Evolutionary conservation across 805 yeast genomes (phyloP), one percentile per base, ranked within the genome.

Genomic region (Cyberlindnera lachancei): DNA sequence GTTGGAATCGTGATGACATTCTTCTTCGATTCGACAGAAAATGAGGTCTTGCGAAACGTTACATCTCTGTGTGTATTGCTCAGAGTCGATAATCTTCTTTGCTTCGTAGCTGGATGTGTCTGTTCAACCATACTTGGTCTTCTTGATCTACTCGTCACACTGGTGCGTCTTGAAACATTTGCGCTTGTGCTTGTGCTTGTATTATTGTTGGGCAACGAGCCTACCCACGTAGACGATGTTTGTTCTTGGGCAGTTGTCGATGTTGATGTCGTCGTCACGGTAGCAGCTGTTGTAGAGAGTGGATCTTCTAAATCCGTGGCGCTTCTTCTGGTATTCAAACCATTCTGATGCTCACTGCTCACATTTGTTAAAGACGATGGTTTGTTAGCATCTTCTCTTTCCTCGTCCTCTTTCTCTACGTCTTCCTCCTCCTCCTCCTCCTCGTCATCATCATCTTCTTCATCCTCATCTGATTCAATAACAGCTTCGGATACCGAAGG

Each of bases 61-160:
- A 56, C 45, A 13, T 53, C 15, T 35, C 49, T 55, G 12, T 56
- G 14, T 33, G 55, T 31, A 56, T 58, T 29, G 44, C 56, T 40
- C 51, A 64, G 35, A 22, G 63, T 45, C 35, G 61, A 41, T 52
- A 73, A 21, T 62, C 76, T 39, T 57, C 58, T 41, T 55, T 63
- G 38, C 47, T 48, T 38, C 25, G 45, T 40, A 7, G 42, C 44
- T 21, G 44, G 38, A n/a, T 44, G 25, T 6, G 38, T 33, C 8
- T 35, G 34, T 13, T 37, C 43, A 10, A 30, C 37, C 3, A 29
- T 30, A 27, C 48, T 43, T 13, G 38, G 34, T 22, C 47, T 40
- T 42, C 46, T 46, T 31, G 32, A 30, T 4, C 23, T 9, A 6
- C n/a, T n/a, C n/a, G n/a, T n/a, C n/a, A n/a, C n/a, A n/a, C n/a